A percentile compares a stretch with the other conserved stretches of the same genome.
Conservation (phyloP, 352 stramenopile species). For the Pythium guiyangense region DNA sequence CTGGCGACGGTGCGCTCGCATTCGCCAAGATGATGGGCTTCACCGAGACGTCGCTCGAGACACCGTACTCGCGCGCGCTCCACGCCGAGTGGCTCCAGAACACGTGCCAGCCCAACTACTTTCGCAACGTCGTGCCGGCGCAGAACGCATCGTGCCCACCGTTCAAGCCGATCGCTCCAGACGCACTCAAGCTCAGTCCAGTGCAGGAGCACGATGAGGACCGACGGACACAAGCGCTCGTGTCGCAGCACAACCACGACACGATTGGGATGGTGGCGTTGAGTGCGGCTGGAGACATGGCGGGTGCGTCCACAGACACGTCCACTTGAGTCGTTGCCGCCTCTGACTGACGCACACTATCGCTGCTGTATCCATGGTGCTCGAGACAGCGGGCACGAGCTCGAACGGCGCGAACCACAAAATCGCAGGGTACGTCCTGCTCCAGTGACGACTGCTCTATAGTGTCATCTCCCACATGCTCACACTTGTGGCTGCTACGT, state of each 20-base stretch:
- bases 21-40: conserved; percentile 93
- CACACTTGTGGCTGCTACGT: not conserved
- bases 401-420: conserved; percentile 90
- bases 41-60: conserved; percentile 64
- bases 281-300: conserved; percentile 54
- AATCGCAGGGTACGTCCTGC: conserved; percentile 58
- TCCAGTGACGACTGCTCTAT: too few species aligned
- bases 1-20: conserved; percentile 73
- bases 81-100: conserved; percentile 51
- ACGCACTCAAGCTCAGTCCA: too few species aligned
- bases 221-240: conserved; percentile 19
- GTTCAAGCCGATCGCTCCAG: conserved; percentile 43
- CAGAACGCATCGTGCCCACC: conserved; percentile 76
- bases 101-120: conserved; percentile 90
- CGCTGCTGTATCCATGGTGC: not conserved
- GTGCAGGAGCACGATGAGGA: not conserved
- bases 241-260: conserved; percentile 79
- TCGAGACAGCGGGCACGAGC: conserved; percentile 59
- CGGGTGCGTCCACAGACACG: conserved; percentile 20
- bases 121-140: conserved; percentile 66
- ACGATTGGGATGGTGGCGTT: conserved; percentile 89
- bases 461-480: conserved; percentile 1
- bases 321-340: not conserved
- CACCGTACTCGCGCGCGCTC: conserved; percentile 46
- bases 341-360: not conserved